Evolutionary conservation across 768 basidiomycete genomes (phyloP).

Genomic region (Gymnopilus junonius): DNA sequence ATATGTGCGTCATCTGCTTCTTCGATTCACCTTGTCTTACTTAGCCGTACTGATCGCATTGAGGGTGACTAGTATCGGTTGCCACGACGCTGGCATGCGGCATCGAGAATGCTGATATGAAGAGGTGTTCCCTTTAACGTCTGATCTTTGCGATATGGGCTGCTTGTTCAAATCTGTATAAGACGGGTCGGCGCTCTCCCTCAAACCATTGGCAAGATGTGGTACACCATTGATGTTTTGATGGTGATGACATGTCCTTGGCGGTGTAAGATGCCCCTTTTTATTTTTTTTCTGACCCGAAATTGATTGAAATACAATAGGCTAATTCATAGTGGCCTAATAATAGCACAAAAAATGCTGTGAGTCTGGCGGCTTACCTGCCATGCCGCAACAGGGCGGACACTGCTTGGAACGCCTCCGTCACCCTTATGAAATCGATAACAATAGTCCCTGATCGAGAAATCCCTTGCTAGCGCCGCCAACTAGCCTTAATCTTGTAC

Average conservation of each 20-base stretch:
- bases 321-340: neutral
- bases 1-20: neutral
- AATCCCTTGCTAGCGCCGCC: conserved; percentile 24
- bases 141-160: neutral
- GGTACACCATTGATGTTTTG: neutral
- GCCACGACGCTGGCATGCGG: neutral
- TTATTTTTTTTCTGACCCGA: neutral
- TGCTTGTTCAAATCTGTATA: neutral
- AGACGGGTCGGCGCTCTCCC: neutral
- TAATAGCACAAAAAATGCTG: conserved; percentile 11
- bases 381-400: conserved; percentile 29
- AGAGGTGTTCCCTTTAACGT: neutral
- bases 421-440: conserved; percentile 10
- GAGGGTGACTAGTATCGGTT: neutral
- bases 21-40: neutral
- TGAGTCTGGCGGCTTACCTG: conserved; percentile 17
- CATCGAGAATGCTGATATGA: neutral
- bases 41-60: neutral
- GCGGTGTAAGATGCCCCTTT: neutral
- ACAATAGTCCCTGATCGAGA: conserved; percentile 22
- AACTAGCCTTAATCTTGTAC: conserved; percentile 13
- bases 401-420: conserved; percentile 19
- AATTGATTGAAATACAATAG: neutral
- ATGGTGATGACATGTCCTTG: neutral
- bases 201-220: neutral